Evolutionary conservation across 2,329 filamentous ascomycete genomes (phyloP), one percentile per base, ranked within the genome.

Genomic region (Fusarium sp.): DNA sequence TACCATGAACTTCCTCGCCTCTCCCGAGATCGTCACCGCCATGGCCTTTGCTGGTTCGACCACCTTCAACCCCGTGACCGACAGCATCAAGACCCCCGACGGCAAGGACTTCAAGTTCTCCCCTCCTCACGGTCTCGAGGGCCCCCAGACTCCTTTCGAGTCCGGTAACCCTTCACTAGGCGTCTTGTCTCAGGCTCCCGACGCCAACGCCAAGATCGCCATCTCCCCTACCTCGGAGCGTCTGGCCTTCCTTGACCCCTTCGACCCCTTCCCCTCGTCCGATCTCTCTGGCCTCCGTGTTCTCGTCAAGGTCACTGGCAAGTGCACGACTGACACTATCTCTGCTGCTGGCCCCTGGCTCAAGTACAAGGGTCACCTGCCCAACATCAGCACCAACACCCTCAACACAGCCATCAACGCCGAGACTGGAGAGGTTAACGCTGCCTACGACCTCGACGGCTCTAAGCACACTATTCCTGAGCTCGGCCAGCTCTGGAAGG

Each of bases 1-100:
- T 42, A 99, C 96, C 8, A 97, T 98, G 94, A 99, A 98, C 85
- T 99, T 99, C 83, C 87, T 99, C 57, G 95, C 96, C 9, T 97
- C 94, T 0, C 96, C 96, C 6, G 96, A 99, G 81, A 89, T 99
- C 62, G 96, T 99, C 68, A 98, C 96, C 4, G 96, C 96, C 55
- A 95, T 99, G 90, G 88, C 93, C 11, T 99, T 97, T 81, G 91
- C 94, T 42, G 96, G 96, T 58, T 89, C 87, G 58, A 98, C 95
- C 20, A 96, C 92, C 51, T 99, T 99, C 85, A 98, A 99, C 83
- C 96, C 96, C 27, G 87, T 97, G 80, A 97, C 92, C 11, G 96
- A 99, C 81, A 86, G 87, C 54, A 86, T 99, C 65, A 87, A 87
- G 59, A 95, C 94, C 1, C 89, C 94, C 2, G 90, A 90, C 54